A percentile compares a stretch with the other conserved stretches of the same genome.
phyloP scores from a whole-genome alignment of 345 rosid species.

The Ceriops tagal region DNA sequence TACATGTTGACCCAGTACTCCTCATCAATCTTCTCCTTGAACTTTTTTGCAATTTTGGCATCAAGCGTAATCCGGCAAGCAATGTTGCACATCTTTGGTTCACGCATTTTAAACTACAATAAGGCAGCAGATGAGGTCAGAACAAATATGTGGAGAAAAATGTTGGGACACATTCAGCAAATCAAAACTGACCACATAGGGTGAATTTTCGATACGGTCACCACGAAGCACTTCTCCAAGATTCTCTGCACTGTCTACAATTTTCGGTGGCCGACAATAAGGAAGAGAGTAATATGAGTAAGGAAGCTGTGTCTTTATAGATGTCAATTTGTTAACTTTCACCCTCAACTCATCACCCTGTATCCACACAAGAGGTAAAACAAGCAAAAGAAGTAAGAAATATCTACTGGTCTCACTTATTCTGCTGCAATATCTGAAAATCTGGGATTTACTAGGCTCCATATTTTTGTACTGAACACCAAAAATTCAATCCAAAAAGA shows the following conservation, averaged over 20 bases:
- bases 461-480: too few relatives aligned
- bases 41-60: constrained; percentile 58
- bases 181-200: constrained; percentile 55
- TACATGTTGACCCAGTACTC: constrained; percentile 97
- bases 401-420: neutral
- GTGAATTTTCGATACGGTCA: constrained; percentile 89
- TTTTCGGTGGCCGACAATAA: constrained; percentile 60
- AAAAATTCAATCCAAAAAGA: too few relatives aligned
- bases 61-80: constrained; percentile 52
- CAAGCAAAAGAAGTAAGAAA: neutral
- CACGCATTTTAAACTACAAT: constrained; percentile 86
- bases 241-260: constrained; percentile 89
- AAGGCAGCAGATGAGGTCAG: constrained; percentile 19
- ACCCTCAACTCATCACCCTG: constrained; percentile 78
- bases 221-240: constrained; percentile 99
- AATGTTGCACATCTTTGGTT: constrained; percentile 74
- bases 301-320: constrained; percentile 91
- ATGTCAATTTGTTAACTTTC: constrained; percentile 90
- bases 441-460: neutral
- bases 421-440: neutral
- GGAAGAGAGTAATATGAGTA: constrained; percentile 81
- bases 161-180: neutral
- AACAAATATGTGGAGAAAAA: neutral
- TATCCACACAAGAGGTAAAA: constrained; percentile 3
- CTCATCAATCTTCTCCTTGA: constrained; percentile 86